A percentile compares a stretch with the other conserved stretches of the same genome.
Evolutionary conservation across 805 yeast species (phyloP).

Genomic region (Candida ulmi): DNA sequence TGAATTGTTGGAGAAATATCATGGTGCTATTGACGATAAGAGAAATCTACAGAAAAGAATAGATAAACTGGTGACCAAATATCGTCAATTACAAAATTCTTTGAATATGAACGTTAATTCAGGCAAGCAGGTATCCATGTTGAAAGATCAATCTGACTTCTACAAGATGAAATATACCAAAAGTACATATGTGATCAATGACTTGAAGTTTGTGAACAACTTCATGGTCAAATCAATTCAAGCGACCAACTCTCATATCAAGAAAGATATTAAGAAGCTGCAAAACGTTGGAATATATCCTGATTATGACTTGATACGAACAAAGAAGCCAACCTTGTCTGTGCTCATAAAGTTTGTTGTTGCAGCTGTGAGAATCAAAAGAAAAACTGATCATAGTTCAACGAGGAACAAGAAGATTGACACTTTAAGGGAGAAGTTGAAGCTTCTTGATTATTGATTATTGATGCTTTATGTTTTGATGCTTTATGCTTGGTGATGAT

Average conservation of each 20-base stretch:
- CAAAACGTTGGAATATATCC: constrained; percentile 23
- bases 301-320: constrained; percentile 20
- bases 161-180: constrained; percentile 44
- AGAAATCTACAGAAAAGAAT: constrained; percentile 24
- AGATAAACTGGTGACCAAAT: constrained; percentile 24
- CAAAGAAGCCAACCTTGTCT: constrained; percentile 19
- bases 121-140: constrained; percentile 15
- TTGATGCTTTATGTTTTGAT: neutral
- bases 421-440: constrained; percentile 9
- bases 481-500: no score
- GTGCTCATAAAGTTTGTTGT: constrained; percentile 29
- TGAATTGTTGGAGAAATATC: constrained; percentile 24
- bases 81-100: constrained; percentile 23
- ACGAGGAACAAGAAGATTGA: constrained; percentile 16
- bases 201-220: constrained; percentile 29
- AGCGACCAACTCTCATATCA: constrained; percentile 19
- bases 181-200: constrained; percentile 28
- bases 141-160: constrained; percentile 37
- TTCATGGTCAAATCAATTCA: constrained; percentile 26
- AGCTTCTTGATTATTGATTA: neutral
- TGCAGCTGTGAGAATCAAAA: constrained; percentile 31
- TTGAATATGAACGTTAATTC: constrained; percentile 20
- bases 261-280: constrained; percentile 21
- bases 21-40: constrained; percentile 22
- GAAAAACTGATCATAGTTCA: constrained; percentile 23